Evolutionary conservation across 2,329 filamentous ascomycete genomes (phyloP), one percentile per base, ranked within the genome.

Genomic region (Penicillium sp.): DNA sequence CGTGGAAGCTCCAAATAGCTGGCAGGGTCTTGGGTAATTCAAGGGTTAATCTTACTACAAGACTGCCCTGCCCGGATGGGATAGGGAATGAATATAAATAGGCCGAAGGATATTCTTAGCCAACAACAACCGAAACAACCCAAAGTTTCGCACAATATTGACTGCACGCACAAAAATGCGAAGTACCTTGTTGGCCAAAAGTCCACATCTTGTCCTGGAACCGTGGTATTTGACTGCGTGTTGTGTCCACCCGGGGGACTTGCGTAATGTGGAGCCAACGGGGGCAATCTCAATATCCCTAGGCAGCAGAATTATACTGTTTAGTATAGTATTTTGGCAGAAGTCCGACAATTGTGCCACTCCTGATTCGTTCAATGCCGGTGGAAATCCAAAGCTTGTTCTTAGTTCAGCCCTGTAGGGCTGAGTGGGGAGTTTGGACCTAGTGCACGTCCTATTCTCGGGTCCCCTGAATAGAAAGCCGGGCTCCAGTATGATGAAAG

Each of bases 341-440:
- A 22, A 43, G 22, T 5, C 18, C 32, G 21, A 5, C 21, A 11
- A 43, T 22, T 22, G 13, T 2, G 11, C 16, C n/a, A 24, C 8
- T 13, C 21, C 8, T 43, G 24, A 31, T 43, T 43, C 14, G 42
- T 7, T 6, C 2, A 29, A 29, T 31, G 13, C 5, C 16, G 27
- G 22, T 14, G 13, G 13, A 43, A 38, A 24, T 21, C 18, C 2
- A 47, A 47, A 39, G 21, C 13, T 47, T 47, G 45, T 27, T 16
- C 21, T n/a, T 48, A 36, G 44, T 44, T 54, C 45, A 54, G 45
- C 51, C 51, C 39, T 54, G n/a, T 32, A 54, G 51, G 45, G 51
- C 45, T 54, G 39, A 39, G 45, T 54, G 48, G 48, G 40, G 22
- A 27, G 13, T 27, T 45, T 4, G 29, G 29, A 5, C 21, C 16